phyloP scores from a whole-genome alignment of 1,139 yeast species.

The Candida sojae region DNA sequence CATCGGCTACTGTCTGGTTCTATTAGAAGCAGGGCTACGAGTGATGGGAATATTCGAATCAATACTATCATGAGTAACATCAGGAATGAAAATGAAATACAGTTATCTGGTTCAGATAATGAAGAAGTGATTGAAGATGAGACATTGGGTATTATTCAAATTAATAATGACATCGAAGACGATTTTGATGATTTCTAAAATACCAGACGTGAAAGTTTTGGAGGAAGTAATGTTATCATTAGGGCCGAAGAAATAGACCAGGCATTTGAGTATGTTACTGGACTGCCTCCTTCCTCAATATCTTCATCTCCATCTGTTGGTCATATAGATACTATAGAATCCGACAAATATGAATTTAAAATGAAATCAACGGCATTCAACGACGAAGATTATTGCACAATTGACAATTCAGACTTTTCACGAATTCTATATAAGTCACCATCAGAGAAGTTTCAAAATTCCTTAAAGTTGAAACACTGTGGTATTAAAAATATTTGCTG shows the following conservation, averaged over 20 bases:
- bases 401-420: constrained; percentile 23
- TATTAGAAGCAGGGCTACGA: constrained; percentile 9
- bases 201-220: constrained; percentile 25
- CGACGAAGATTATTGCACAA: constrained; percentile 17
- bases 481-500: constrained; percentile 23
- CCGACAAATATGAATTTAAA: constrained; percentile 2
- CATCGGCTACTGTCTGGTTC: constrained; percentile 3
- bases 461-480: constrained; percentile 23
- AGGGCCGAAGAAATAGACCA: constrained; percentile 5
- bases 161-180: constrained; percentile 14
- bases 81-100: constrained; percentile 12
- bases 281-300: background rate
- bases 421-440: constrained; percentile 31
- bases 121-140: constrained; percentile 5
- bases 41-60: constrained; percentile 12
- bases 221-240: constrained; percentile 4
- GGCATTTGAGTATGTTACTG: constrained; percentile 7
- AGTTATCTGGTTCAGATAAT: constrained; percentile 2
- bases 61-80: constrained; percentile 7
- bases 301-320: background rate
- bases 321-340: background rate
- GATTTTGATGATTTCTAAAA: constrained; percentile 30
- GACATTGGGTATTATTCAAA: constrained; percentile 6
- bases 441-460: constrained; percentile 30
- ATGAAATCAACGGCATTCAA: constrained; percentile 10